Evolutionary conservation across 2,329 filamentous ascomycete species (phyloP), one percentile per base, ranked within the genome.

Genomic region (Aspergillus tanneri): DNA sequence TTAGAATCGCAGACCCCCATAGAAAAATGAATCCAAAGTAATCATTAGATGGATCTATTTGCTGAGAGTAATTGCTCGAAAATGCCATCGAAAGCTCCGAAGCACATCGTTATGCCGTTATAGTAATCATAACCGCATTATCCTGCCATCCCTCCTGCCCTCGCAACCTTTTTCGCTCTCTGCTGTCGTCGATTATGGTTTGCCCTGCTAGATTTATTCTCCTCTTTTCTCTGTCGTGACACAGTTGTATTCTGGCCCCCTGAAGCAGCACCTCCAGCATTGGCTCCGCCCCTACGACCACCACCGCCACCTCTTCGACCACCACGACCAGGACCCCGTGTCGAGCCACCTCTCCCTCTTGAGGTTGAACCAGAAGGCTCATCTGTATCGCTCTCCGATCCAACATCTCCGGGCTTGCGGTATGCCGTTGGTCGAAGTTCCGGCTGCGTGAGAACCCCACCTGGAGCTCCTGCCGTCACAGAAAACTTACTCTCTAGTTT

Each of bases 161-260:
- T 72, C 2, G 81, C 80, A 72, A 84, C 80, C 67, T 84, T 84
- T 64, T 72, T 80, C 37, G 80, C 81, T 49, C 81, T 70, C 59
- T 81, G 79, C 63, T 95, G 87, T 41, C 90, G 80, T 21, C 91
- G 82, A 67, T 90, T 93, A 66, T 96, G 90, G 64, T 96, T 96
- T 24, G 89, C 90, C 52, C 86, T 77, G 18, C 86, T 88, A 2
- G 85, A 79, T 68, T 96, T 96, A 58, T 84, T 87, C 21, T 87
- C 84, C 64, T 95, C 91, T 65, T 96, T 96, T 53, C 81, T 79
- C 59, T 84, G 79, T 56, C 90, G 79, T 8, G 87, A 85, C 45
- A 76, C 72, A 56, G 90, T 83, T 0, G 87, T 90, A n/a, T 79
- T 80, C 58, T 83, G 82, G n/a, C 88, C 86, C 5, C 83, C 80